Evolutionary conservation across 1,284 basidiomycete genomes (phyloP).

Genomic region (Moniliella sp.): DNA sequence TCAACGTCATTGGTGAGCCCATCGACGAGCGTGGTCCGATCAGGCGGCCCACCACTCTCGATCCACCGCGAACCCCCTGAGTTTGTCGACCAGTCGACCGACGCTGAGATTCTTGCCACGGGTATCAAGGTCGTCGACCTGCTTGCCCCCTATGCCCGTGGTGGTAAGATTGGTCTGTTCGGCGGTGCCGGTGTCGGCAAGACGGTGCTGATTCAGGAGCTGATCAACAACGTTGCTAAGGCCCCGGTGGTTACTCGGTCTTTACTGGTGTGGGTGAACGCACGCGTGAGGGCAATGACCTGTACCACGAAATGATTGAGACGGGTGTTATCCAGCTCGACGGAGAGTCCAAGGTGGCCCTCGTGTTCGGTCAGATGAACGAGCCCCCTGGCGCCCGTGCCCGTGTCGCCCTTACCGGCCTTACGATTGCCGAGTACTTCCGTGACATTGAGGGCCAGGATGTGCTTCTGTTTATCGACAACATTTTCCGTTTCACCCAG

Average conservation of each 20-base stretch:
- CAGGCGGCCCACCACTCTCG: slow-evolving; percentile 55
- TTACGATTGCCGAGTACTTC: slow-evolving; percentile 99
- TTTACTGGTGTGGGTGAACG: slow-evolving; percentile 99
- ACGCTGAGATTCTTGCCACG: slow-evolving; percentile 90
- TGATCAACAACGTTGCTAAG: slow-evolving; percentile 99
- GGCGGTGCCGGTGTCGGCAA: slow-evolving; percentile 99
- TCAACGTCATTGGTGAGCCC: slow-evolving; percentile 99
- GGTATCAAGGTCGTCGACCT: slow-evolving; percentile 99
- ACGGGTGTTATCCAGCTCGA: slow-evolving; percentile 92
- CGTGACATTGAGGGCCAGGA: slow-evolving; percentile 99
- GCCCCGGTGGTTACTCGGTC: slow-evolving; percentile 99
- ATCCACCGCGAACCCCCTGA: slow-evolving; percentile 90
- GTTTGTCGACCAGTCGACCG: slow-evolving; percentile 94
- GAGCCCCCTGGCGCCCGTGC: slow-evolving; percentile 99
- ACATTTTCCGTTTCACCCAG: slow-evolving; percentile 79
- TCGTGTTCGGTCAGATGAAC: slow-evolving; percentile 99
- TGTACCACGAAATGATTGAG: slow-evolving; percentile 99
- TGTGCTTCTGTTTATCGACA: slow-evolving; percentile 99
- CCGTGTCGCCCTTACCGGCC: slow-evolving; percentile 92
- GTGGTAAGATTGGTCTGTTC: slow-evolving; percentile 99
- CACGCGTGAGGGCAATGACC: slow-evolving; percentile 98
- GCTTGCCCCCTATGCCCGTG: slow-evolving; percentile 94
- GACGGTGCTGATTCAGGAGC: slow-evolving; percentile 93
- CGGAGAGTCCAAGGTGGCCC: slow-evolving; percentile 97
- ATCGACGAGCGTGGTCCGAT: slow-evolving; percentile 98